Evolutionary conservation across 2,329 filamentous ascomycete species (phyloP).

Genomic region (Phialophora macrospora): DNA sequence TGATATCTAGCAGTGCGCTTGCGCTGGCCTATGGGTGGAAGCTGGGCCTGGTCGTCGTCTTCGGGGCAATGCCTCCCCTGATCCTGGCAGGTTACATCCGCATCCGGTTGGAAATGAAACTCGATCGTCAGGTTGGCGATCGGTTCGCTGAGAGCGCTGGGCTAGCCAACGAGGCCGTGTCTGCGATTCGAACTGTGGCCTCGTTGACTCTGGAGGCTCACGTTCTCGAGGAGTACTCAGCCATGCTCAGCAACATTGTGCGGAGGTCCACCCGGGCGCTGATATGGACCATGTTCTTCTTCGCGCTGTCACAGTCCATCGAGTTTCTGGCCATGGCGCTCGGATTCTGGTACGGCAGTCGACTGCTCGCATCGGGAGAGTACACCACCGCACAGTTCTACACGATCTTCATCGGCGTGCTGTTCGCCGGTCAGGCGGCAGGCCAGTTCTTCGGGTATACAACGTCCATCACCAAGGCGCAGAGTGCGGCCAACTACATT

Average conservation of each 20-base stretch:
- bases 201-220: slow-evolving; percentile 55
- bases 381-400: slow-evolving; percentile 48
- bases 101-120: slow-evolving; percentile 56
- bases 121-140: slow-evolving; percentile 53
- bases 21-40: slow-evolving; percentile 55
- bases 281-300: slow-evolving; percentile 42
- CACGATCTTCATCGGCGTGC: slow-evolving; percentile 52
- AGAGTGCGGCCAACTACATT: slow-evolving; percentile 57
- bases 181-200: slow-evolving; percentile 57
- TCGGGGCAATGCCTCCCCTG: slow-evolving; percentile 55
- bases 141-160: slow-evolving; percentile 56
- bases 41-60: slow-evolving; percentile 55
- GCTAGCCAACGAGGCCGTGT: slow-evolving; percentile 57
- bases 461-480: slow-evolving; percentile 57
- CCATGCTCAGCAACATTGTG: slow-evolving; percentile 38
- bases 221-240: slow-evolving; percentile 45
- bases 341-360: slow-evolving; percentile 65
- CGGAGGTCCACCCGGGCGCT: slow-evolving; percentile 38
- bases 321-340: slow-evolving; percentile 42
- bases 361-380: slow-evolving; percentile 60
- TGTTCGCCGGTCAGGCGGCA: slow-evolving; percentile 46
- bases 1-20: slow-evolving; percentile 54
- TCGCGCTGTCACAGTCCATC: slow-evolving; percentile 43
- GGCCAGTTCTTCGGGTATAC: slow-evolving; percentile 45
- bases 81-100: slow-evolving; percentile 55